Base-by-base conservation (phyloP, 805 yeast genomes). In the Groenewaldozyma salmanticensis region DNA sequence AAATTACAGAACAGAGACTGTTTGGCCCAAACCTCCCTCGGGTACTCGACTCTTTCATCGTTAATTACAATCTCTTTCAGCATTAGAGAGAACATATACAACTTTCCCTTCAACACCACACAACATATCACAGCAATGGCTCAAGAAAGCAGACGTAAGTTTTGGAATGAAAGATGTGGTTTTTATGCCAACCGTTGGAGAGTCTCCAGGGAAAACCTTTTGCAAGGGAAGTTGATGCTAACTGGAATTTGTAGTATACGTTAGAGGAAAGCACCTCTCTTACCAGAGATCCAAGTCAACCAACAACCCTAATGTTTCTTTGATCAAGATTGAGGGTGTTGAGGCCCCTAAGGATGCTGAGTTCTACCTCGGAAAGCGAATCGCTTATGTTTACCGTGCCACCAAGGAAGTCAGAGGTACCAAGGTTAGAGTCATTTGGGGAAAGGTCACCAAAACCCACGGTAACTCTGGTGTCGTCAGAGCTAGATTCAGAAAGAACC, bases 351-450 rank as follows among this genome's bases (percentile, higher is more conserved):
- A 84, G 68, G 98, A 90, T 55, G 96, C 98, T 63, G 82, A 85
- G 75, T 92, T 92, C 81, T 92, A 92, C 94, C 79, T 92, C 64
- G 98, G 98, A 76, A 92, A 92, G 86, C 85, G 95, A 72, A 81
- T 92, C 59, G 98, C 97, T 62, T 92, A 85, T 80, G 97, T 92
- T 63, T 92, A 92, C 96, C 85, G 94, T 75, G 95, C 95, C 68
- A 73, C 83, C 65, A 92, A 87, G 79, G 97, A 88, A 76, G 72
- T 88, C 67, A 84, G 95, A 81, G 97, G 97, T 71, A 75, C 97
- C 62, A 90, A 92, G 79, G 85, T 90, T 77, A 86, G 97, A 78
- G 96, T 92, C 65, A 87, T 92, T 77, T 92, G 98, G 98, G 98
- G 98, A 47, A 90, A 90, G 78, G 78, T 92, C 60, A 75, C 94